Evolutionary conservation across 192 early-diverging fungal species (phyloP).

Genomic region (Coemansia sp.): DNA sequence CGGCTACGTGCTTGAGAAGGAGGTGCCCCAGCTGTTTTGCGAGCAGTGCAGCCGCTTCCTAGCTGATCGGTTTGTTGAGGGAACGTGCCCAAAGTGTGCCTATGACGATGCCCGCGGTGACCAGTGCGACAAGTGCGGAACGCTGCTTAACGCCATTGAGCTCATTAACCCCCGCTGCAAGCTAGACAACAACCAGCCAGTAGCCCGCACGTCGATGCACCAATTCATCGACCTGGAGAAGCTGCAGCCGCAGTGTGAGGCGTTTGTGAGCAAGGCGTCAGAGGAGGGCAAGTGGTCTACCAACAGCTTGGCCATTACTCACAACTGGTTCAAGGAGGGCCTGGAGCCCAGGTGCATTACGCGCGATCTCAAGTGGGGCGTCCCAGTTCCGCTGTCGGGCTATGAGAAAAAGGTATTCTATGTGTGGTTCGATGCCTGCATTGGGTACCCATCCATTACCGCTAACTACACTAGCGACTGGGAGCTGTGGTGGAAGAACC

Average conservation of each 20-base stretch:
- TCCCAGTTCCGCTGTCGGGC: slow-evolving; percentile 81
- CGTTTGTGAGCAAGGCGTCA: slow-evolving; percentile 69
- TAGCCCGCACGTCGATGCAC: slow-evolving; percentile 81
- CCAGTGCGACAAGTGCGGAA: slow-evolving; percentile 96
- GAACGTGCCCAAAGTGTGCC: slow-evolving; percentile 86
- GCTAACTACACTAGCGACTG: slow-evolving; percentile 92
- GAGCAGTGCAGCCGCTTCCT: slow-evolving; percentile 84
- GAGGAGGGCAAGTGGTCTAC: slow-evolving; percentile 80
- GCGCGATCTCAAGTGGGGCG: slow-evolving; percentile 98
- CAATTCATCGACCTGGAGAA: slow-evolving; percentile 84
- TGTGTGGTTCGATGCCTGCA: slow-evolving; percentile 99
- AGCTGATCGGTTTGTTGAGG: slow-evolving; percentile 97
- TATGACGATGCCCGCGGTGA: slow-evolving; percentile 96
- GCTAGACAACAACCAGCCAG: slow-evolving; percentile 77
- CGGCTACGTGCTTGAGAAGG: slow-evolving; percentile 67
- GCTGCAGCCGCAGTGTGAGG: slow-evolving; percentile 72
- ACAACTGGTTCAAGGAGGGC: slow-evolving; percentile 92
- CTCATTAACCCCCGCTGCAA: slow-evolving; percentile 94
- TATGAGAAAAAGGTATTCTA: slow-evolving; percentile 95
- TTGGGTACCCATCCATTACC: slow-evolving; percentile 97
- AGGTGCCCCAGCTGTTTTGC: slow-evolving; percentile 90
- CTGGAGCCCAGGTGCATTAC: slow-evolving; percentile 93
- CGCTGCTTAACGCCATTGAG: slow-evolving; percentile 87
- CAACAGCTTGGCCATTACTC: slow-evolving; percentile 86
- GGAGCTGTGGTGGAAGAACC: slow-evolving; percentile 99